These are phyloP conservation scores for Lanmaoa pseudosensibilis DNA, from an alignment of 768 basidiomycete genomes.

Conservation along the genomic window DNA sequence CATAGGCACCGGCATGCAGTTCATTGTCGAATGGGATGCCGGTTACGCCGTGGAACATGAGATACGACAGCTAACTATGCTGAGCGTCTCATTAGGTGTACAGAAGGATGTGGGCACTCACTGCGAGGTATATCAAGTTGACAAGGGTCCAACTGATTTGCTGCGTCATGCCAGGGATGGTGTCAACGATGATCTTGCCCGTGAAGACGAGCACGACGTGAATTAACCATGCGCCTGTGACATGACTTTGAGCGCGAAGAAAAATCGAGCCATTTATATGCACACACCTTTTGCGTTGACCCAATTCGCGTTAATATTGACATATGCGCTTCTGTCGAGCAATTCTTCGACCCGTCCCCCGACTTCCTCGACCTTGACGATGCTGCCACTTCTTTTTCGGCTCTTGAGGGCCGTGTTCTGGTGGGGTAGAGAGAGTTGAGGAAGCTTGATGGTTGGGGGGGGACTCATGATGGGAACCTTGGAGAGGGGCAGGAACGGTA, in stretches of 20 bases:
- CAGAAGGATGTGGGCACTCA: conserved; percentile 39
- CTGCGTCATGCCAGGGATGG: conserved; percentile 90
- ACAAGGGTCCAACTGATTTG: conserved; percentile 95
- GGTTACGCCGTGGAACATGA: conserved; percentile 99
- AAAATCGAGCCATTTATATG: conserved; percentile 8
- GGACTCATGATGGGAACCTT: conserved; percentile 43
- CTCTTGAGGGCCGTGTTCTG: conserved; percentile 37
- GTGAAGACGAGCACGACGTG: conserved; percentile 89
- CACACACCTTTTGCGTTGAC: conserved; percentile 83
- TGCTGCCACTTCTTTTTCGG: conserved; percentile 64
- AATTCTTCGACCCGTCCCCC: conserved; percentile 72
- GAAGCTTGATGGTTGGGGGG: conserved; percentile 55
- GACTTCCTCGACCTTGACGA: conserved; percentile 85
- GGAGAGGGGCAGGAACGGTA: background rate
- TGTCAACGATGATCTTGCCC: conserved; percentile 92
- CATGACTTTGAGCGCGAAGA: conserved; percentile 2
- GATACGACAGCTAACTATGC: conserved; percentile 73
- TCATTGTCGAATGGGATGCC: conserved; percentile 93
- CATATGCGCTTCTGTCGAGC: conserved; percentile 76
- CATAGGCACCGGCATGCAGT: conserved; percentile 89
- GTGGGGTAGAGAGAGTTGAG: conserved; percentile 40
- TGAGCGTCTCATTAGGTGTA: conserved; percentile 4
- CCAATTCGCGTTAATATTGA: conserved; percentile 89
- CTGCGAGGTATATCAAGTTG: conserved; percentile 87
- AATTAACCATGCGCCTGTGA: conserved; percentile 93